Base-by-base conservation (phyloP, 73 alveolate genomes). In the Tetrahymena thermophila region DNA sequence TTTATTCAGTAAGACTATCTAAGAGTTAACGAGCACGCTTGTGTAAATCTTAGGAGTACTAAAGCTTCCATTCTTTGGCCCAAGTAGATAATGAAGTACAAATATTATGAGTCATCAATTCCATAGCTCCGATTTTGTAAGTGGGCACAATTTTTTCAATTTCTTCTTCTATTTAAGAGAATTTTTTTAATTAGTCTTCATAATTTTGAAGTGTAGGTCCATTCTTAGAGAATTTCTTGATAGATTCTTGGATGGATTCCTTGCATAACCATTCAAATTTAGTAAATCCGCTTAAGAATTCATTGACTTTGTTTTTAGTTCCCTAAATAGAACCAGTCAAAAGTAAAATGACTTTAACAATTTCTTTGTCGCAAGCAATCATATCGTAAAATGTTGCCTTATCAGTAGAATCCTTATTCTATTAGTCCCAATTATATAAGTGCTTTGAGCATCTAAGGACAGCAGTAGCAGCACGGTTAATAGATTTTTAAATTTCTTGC, bases 361-460 rank as follows among this genome's bases (percentile, higher is more conserved):
- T 99, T 97, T 99, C 99, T 94, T 99, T 99, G 96, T 99, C 99
- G 94, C 99, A 98, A 17, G 99, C 99, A 85, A 99, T 99, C 99
- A 99, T 99, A 95, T 99, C 99, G 94, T 99, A 99, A 99, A 99
- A 99, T 56, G 99, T 98, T 43, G 99, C 99, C 95, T 98, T 98
- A 94, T 98, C 98, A 31, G 89, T 71, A 8, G 89, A 71, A 93
- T 98, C 99, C 94, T 96, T 98, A 94, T 99, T 99, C 95, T 98
- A 98, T 85, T 98, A 98, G 97, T 98, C 98, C 99, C 99, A 99
- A 96, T 98, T 98, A 84, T 97, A 97, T 21, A 99, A 99, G 95
- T 97, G 97, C 99, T 99, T 99, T 96, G 99, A 99, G 94, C 99
- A 98, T 96, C 99, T 99, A 97, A 99, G 98, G 7, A 99, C 99